These are phyloP conservation scores for Suhomyces sp. DNA, from an alignment of 805 yeast genomes.

Conservation along the genomic window DNA sequence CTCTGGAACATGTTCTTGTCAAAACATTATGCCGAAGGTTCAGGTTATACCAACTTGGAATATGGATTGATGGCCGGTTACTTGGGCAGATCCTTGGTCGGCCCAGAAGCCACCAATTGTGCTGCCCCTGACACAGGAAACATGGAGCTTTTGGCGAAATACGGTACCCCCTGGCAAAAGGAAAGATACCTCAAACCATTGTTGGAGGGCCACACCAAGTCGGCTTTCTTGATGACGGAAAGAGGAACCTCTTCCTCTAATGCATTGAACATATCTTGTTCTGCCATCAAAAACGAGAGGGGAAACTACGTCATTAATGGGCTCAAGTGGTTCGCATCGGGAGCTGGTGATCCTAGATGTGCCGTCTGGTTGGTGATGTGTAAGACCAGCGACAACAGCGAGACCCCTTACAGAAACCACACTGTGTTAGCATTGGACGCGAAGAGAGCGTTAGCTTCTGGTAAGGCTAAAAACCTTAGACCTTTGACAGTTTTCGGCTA, in stretches of 20 bases:
- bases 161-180: conserved; percentile 38
- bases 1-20: conserved; percentile 63
- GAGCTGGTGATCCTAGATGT: conserved; percentile 68
- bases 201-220: conserved; percentile 53
- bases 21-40: conserved; percentile 48
- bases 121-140: conserved; percentile 68
- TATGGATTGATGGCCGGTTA: conserved; percentile 66
- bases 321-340: conserved; percentile 69
- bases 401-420: conserved; percentile 49
- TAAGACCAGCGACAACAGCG: conserved; percentile 35
- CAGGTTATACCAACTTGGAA: conserved; percentile 60
- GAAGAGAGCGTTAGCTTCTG: conserved; percentile 47
- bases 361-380: conserved; percentile 54
- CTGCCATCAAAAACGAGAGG: conserved; percentile 35
- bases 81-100: conserved; percentile 53
- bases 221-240: conserved; percentile 68
- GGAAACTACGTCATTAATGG: conserved; percentile 57
- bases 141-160: conserved; percentile 50
- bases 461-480: conserved; percentile 47
- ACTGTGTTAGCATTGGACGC: conserved; percentile 56
- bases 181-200: conserved; percentile 52
- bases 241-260: conserved; percentile 60
- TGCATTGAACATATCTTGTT: conserved; percentile 55
- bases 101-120: conserved; percentile 61
- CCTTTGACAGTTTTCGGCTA: conserved; percentile 57